Evolutionary conservation across 495 filamentous ascomycete genomes (phyloP).

Genomic region (Trichoderma reesei): DNA sequence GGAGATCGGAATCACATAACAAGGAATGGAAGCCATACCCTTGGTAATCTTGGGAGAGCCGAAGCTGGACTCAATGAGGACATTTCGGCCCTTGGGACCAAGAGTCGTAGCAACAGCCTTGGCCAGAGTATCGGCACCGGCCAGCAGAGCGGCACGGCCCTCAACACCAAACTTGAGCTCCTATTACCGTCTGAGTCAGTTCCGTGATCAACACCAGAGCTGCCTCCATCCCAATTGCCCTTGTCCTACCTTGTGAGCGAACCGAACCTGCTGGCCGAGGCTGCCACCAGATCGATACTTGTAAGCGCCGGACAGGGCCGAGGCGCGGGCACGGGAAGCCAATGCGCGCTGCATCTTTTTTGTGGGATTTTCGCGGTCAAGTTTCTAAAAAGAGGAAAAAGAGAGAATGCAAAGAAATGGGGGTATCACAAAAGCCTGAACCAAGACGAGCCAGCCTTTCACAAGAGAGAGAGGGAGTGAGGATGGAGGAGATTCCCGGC

Average conservation of each 20-base stretch:
- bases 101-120: slow-evolving; percentile 94
- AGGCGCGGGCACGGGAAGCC: slow-evolving; percentile 48
- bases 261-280: slow-evolving; percentile 70
- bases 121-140: slow-evolving; percentile 92
- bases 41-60: slow-evolving; percentile 99
- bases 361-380: slow-evolving; percentile 13
- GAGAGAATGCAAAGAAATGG: slow-evolving; percentile 14
- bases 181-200: slow-evolving; percentile 33
- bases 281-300: slow-evolving; percentile 45
- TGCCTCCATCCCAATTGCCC: slow-evolving; percentile 15
- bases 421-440: slow-evolving; percentile 4
- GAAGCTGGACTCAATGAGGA: slow-evolving; percentile 93
- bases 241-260: slow-evolving; percentile 79
- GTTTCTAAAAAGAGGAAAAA: slow-evolving; percentile 1
- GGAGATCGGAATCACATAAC: neutral
- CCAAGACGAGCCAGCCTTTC: neutral
- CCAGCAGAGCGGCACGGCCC: slow-evolving; percentile 75
- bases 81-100: slow-evolving; percentile 95
- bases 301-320: slow-evolving; percentile 51
- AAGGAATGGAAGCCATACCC: slow-evolving; percentile 45
- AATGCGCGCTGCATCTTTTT: slow-evolving; percentile 36
- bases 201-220: neutral
- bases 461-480: slow-evolving; percentile 5
- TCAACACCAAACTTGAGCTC: slow-evolving; percentile 98
- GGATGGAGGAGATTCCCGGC: neutral